phyloP scores from a whole-genome alignment of 768 basidiomycete species.

The Coprinellus aureogranulatus region DNA sequence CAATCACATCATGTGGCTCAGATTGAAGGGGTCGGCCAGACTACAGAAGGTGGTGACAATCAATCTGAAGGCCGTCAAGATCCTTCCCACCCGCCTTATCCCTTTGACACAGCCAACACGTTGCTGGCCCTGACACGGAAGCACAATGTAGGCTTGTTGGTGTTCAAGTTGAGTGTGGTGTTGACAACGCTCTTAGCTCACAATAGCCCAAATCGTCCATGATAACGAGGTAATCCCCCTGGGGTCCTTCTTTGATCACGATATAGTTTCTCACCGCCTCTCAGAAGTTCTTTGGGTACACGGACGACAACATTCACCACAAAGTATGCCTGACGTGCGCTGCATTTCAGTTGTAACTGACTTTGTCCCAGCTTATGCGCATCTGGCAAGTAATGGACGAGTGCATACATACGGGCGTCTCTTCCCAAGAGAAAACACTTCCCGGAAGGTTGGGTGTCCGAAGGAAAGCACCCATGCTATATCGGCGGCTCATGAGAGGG shows the following conservation, averaged over 20 bases:
- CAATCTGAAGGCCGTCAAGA: neutral
- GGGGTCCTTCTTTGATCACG: neutral
- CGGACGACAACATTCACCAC: conserved; percentile 68
- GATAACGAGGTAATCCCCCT: conserved; percentile 68
- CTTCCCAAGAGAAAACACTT: conserved; percentile 71
- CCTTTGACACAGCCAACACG: conserved; percentile 75
- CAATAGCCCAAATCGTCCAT: conserved; percentile 90
- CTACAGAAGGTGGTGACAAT: conserved; percentile 1
- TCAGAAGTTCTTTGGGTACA: conserved; percentile 66
- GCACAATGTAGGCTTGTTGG: conserved; percentile 65
- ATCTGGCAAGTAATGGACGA: conserved; percentile 94
- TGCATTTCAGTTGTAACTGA: neutral
- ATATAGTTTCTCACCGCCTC: neutral
- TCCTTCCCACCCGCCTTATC: conserved; percentile 70
- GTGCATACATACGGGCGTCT: conserved; percentile 84
- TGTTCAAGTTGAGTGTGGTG: conserved; percentile 5
- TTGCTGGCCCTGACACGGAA: conserved; percentile 72
- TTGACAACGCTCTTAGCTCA: conserved; percentile 54
- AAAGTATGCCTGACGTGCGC: conserved; percentile 50
- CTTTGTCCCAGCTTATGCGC: conserved; percentile 46
- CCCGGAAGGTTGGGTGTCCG: conserved; percentile 82
- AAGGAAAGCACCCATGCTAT: conserved; percentile 84
- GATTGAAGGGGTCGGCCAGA: conserved; percentile 22
- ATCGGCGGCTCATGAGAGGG: conserved; percentile 89
- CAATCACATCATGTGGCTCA: conserved; percentile 52